These are phyloP conservation scores for Fusarium sublunatum DNA, from an alignment of 2,329 filamentous ascomycete genomes.

Conservation along the genomic window DNA sequence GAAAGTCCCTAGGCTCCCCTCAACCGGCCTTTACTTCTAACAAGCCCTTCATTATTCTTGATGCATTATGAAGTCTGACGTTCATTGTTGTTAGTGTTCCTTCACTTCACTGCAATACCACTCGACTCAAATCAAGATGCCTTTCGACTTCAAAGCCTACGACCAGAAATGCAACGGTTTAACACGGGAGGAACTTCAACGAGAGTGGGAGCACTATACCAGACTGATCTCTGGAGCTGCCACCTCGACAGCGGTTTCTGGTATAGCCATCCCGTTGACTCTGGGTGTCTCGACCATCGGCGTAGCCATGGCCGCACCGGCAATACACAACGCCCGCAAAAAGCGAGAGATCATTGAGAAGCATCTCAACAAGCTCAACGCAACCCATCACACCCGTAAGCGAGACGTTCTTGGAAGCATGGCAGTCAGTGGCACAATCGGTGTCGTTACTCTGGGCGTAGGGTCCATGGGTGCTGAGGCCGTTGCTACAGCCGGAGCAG, in stretches of 20 bases:
- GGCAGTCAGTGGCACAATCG: conserved; percentile 53
- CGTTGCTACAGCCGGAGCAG: conserved; percentile 50
- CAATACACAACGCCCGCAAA: conserved; percentile 56
- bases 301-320: conserved; percentile 53
- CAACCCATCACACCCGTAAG: conserved; percentile 54
- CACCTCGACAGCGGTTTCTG: conserved; percentile 54
- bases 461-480: conserved; percentile 52
- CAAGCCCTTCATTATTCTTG: conserved; percentile 4
- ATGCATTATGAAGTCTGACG: neutral
- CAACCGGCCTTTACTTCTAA: neutral
- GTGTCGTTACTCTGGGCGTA: conserved; percentile 52
- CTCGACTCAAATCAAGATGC: conserved; percentile 44
- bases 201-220: conserved; percentile 58
- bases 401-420: conserved; percentile 55
- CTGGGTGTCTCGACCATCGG: conserved; percentile 55
- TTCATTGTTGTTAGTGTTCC: neutral
- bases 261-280: conserved; percentile 54
- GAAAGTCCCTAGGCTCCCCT: neutral
- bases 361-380: conserved; percentile 50
- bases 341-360: conserved; percentile 56
- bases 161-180: conserved; percentile 53
- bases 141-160: conserved; percentile 56
- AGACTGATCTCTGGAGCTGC: conserved; percentile 55
- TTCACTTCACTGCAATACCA: neutral
- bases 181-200: conserved; percentile 52